Conservation (phyloP, 306 rosid species). For the Cucumis hystrix region DNA sequence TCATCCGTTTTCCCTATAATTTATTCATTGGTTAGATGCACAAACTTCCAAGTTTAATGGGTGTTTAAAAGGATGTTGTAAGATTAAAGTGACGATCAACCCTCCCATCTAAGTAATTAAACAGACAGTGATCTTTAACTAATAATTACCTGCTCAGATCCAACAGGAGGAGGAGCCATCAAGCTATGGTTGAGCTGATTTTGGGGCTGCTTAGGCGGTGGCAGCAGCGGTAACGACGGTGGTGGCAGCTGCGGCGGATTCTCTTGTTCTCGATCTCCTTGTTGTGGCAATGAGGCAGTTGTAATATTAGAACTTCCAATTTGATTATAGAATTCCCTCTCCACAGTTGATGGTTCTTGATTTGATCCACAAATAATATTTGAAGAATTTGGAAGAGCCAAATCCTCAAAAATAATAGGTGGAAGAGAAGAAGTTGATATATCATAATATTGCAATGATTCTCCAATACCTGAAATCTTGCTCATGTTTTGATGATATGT, state of each 20-base stretch:
- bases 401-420: slow-evolving; percentile 20
- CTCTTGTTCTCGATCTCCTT: slow-evolving; percentile 23
- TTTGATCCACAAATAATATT: slow-evolving; percentile 23
- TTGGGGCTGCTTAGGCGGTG: slow-evolving; percentile 10
- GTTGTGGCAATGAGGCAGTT: slow-evolving; percentile 33
- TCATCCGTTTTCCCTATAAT: too few relatives aligned
- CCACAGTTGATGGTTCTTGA: slow-evolving; percentile 27
- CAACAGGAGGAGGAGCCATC: slow-evolving; percentile 42
- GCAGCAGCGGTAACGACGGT: too few relatives aligned
- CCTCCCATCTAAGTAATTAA: background rate
- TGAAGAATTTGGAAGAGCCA: slow-evolving; percentile 26
- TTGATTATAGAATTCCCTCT: slow-evolving; percentile 19
- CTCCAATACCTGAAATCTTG: slow-evolving; percentile 12
- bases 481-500: slow-evolving; percentile 7
- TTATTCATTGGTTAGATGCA: too few relatives aligned
- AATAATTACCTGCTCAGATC: slow-evolving; percentile 37
- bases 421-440: slow-evolving; percentile 20
- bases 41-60: too few relatives aligned
- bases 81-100: background rate
- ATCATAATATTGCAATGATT: slow-evolving; percentile 31
- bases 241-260: background rate
- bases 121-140: background rate
- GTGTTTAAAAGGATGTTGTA: background rate
- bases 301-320: slow-evolving; percentile 14
- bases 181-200: slow-evolving; percentile 18